A percentile compares a stretch with the other conserved stretches of the same genome.
phyloP scores from a whole-genome alignment of 352 stramenopile species.

The Elongisporangium prolatum region DNA sequence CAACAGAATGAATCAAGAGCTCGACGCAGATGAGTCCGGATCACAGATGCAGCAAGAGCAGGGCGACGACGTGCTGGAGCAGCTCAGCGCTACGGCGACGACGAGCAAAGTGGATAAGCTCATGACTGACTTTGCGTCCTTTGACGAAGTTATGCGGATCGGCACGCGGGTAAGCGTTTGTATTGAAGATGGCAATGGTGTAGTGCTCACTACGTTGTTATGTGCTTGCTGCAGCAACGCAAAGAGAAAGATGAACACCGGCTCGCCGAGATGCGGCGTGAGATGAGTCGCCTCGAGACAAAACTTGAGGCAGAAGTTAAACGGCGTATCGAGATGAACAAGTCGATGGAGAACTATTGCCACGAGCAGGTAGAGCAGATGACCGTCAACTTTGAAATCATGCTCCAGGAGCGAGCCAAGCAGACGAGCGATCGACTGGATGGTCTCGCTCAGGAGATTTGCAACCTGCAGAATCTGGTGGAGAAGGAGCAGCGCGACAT shows the following conservation, averaged over 20 bases:
- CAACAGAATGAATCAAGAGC: background rate
- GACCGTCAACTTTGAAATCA: constrained; percentile 69
- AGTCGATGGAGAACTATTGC: constrained; percentile 88
- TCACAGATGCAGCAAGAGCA: background rate
- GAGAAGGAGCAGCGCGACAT: constrained; percentile 87
- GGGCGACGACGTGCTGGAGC: background rate
- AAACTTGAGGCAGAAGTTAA: constrained; percentile 92
- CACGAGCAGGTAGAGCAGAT: constrained; percentile 86
- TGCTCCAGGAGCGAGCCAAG: constrained; percentile 76
- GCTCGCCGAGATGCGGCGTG: constrained; percentile 89
- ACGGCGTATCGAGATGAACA: constrained; percentile 93
- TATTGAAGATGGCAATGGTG: background rate
- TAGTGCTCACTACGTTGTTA: background rate
- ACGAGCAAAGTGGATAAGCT: constrained; percentile 82
- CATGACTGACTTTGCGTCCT: constrained; percentile 81
- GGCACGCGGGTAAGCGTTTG: constrained; percentile 48
- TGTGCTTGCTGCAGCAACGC: constrained; percentile 46
- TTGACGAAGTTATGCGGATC: constrained; percentile 85
- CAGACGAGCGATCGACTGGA: constrained; percentile 72
- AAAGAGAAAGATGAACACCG: constrained; percentile 93
- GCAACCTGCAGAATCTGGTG: constrained; percentile 74
- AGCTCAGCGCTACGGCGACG: constrained; percentile 64
- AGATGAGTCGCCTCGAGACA: constrained; percentile 88
- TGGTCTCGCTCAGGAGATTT: constrained; percentile 72
- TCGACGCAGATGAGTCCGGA: background rate